A percentile compares a stretch with the other conserved stretches of the same genome.
phyloP scores from a whole-genome alignment of 495 filamentous ascomycete genomes.

The Neurospora tetraspora region DNA sequence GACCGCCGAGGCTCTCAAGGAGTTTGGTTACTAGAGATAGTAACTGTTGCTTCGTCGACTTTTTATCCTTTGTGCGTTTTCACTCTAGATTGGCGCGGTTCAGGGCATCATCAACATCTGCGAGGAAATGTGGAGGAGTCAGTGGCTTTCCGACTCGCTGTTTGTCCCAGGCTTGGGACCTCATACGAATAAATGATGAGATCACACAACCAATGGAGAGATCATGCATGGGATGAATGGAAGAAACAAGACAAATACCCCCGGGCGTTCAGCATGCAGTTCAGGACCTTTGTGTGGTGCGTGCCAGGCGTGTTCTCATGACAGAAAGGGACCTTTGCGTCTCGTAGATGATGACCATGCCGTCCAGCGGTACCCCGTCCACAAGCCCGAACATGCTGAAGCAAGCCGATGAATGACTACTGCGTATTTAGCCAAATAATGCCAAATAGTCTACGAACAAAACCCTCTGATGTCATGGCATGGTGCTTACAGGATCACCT shows the following conservation, averaged over 20 bases:
- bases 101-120: slow-evolving; percentile 32
- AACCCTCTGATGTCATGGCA: neutral
- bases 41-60: slow-evolving; percentile 9
- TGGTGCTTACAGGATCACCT: neutral
- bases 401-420: neutral
- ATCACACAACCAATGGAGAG: slow-evolving; percentile 28
- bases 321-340: neutral
- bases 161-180: slow-evolving; percentile 27
- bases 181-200: slow-evolving; percentile 30
- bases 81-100: slow-evolving; percentile 34
- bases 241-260: slow-evolving; percentile 25
- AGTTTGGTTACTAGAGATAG: slow-evolving; percentile 44
- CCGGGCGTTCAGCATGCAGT: neutral
- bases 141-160: slow-evolving; percentile 26
- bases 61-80: slow-evolving; percentile 30
- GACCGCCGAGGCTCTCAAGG: slow-evolving; percentile 44
- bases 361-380: neutral
- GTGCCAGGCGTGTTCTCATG: neutral
- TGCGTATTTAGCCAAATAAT: neutral
- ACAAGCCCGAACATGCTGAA: neutral
- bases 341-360: neutral
- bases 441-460: neutral
- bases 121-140: slow-evolving; percentile 26
- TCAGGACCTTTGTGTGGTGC: neutral
- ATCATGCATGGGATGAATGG: slow-evolving; percentile 26